phyloP scores from a whole-genome alignment of 805 yeast genomes.

The Metschnikowia matae region DNA sequence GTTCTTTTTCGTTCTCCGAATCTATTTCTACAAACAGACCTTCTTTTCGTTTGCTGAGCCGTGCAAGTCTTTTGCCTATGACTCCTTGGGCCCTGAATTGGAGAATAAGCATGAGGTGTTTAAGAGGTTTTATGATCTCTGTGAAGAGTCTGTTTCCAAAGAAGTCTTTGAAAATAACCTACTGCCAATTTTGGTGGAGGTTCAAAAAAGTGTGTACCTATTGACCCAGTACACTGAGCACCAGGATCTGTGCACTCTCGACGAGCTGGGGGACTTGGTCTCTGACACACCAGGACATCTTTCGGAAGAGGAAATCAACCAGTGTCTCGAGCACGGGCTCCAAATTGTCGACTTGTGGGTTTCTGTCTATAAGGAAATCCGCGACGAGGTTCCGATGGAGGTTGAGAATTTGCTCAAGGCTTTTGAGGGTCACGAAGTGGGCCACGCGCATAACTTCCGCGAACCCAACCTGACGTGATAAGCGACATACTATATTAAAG shows the following conservation, averaged over 20 bases:
- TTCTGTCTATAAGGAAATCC: slow-evolving; percentile 3
- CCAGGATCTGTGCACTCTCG: background rate
- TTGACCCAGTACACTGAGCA: background rate
- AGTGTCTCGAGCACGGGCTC: background rate
- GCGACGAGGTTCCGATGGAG: slow-evolving; percentile 6
- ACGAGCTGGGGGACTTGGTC: background rate
- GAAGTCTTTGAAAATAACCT: background rate
- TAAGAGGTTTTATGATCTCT: slow-evolving; percentile 3
- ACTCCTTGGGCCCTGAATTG: slow-evolving; percentile 2
- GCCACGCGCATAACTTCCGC: slow-evolving; percentile 2
- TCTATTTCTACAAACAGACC: slow-evolving; percentile 2
- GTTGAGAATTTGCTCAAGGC: background rate
- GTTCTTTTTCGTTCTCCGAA: slow-evolving; percentile 11
- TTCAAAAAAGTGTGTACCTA: background rate
- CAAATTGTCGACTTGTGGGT: slow-evolving; percentile 7
- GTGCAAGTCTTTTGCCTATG: slow-evolving; percentile 1
- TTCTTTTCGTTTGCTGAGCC: slow-evolving; percentile 6
- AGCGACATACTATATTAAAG: background rate
- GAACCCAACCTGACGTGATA: slow-evolving; percentile 3
- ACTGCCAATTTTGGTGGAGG: slow-evolving; percentile 7
- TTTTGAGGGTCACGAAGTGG: background rate
- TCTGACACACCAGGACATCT: background rate
- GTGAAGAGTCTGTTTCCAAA: background rate
- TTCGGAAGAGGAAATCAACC: background rate
- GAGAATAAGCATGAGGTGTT: slow-evolving; percentile 3